Conservation (phyloP, 2,329 filamentous ascomycete genomes). For the Ceratocystis diversiconidia region DNA sequence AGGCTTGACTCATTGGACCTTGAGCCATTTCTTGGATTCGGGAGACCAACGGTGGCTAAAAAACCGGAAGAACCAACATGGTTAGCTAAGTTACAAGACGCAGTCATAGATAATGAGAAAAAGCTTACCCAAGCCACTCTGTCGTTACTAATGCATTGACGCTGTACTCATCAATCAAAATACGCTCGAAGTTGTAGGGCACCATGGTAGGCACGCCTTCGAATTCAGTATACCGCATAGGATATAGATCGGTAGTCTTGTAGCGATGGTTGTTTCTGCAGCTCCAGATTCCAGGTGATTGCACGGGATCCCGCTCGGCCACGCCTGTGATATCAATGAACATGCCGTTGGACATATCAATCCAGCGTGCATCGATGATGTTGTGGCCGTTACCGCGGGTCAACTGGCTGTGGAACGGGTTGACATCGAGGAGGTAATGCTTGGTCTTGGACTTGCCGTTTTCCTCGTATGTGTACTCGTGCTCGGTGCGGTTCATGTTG, state of each 20-base stretch:
- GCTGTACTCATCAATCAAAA: slow-evolving; percentile 52
- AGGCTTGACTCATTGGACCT: slow-evolving; percentile 23
- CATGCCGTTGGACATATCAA: slow-evolving; percentile 59
- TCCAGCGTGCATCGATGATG: slow-evolving; percentile 74
- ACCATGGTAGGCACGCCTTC: slow-evolving; percentile 59
- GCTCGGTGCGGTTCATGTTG: slow-evolving; percentile 53
- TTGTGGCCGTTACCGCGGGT: slow-evolving; percentile 55
- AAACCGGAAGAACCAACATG: neutral
- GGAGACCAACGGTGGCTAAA: slow-evolving; percentile 46
- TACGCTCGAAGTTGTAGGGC: slow-evolving; percentile 53
- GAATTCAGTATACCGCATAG: slow-evolving; percentile 57
- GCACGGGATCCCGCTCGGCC: slow-evolving; percentile 47
- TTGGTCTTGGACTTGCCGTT: slow-evolving; percentile 30
- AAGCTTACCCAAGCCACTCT: slow-evolving; percentile 45
- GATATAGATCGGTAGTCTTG: slow-evolving; percentile 55
- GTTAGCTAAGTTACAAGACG: slow-evolving; percentile 3
- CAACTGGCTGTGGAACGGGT: slow-evolving; percentile 51
- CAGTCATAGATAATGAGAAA: slow-evolving; percentile 1
- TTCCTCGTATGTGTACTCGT: slow-evolving; percentile 39
- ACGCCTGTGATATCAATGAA: slow-evolving; percentile 76
- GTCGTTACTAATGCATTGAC: slow-evolving; percentile 45
- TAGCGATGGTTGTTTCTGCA: slow-evolving; percentile 74
- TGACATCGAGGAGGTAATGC: slow-evolving; percentile 61
- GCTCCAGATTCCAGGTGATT: slow-evolving; percentile 51
- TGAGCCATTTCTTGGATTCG: slow-evolving; percentile 45